Evolutionary conservation across 441 rosid species (phyloP).

Genomic region (Pelargonium australe): DNA sequence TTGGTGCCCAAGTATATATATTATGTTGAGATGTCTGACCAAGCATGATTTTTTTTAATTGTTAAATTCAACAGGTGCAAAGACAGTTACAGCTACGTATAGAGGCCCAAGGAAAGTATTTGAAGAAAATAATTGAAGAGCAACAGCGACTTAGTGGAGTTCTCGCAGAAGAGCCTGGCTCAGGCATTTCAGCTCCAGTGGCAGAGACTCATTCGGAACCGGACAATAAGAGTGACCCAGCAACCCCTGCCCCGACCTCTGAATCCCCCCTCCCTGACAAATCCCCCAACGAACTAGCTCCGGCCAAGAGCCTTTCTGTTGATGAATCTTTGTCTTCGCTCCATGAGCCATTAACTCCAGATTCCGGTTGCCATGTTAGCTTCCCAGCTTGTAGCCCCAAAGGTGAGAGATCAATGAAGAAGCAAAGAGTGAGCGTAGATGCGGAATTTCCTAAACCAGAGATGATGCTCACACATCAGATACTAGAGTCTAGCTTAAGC

Average conservation of each 20-base stretch:
- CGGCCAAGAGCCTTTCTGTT: conserved; percentile 64
- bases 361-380: conserved; percentile 56
- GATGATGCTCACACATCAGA: conserved; percentile 50
- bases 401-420: conserved; percentile 59
- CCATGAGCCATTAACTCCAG: conserved; percentile 77
- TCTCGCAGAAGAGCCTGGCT: conserved; percentile 48
- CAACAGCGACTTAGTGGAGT: conserved; percentile 78
- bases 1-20: background rate
- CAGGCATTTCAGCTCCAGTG: conserved; percentile 35
- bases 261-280: conserved; percentile 73
- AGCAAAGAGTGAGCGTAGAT: conserved; percentile 44
- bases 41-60: conserved; percentile 8
- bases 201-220: conserved; percentile 44
- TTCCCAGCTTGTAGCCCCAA: conserved; percentile 50
- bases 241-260: conserved; percentile 80
- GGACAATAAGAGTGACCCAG: conserved; percentile 68
- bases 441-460: conserved; percentile 40
- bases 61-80: conserved; percentile 59
- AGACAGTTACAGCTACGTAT: conserved; percentile 91
- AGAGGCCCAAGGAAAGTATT: conserved; percentile 94
- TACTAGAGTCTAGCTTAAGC: conserved; percentile 75
- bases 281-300: conserved; percentile 49
- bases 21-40: background rate
- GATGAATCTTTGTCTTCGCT: conserved; percentile 77
- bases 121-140: conserved; percentile 98